phyloP scores from a whole-genome alignment of 768 basidiomycete genomes.

The Terana coerulea region DNA sequence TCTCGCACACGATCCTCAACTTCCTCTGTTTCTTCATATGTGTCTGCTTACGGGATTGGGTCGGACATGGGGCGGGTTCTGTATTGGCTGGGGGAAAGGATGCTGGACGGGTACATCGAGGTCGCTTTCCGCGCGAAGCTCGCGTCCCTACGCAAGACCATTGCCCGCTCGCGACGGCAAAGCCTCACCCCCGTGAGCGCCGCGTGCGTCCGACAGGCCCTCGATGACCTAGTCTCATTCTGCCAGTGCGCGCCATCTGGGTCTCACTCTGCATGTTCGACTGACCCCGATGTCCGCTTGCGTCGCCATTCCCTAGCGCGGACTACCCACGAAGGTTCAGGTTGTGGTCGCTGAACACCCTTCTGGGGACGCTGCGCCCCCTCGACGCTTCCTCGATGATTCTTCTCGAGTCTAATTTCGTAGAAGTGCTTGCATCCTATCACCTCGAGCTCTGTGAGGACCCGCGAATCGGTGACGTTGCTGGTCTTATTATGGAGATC shows the following conservation, averaged over 20 bases:
- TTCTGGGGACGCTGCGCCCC: neutral
- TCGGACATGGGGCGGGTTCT: neutral
- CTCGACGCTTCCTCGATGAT: constrained; percentile 8
- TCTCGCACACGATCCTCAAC: neutral
- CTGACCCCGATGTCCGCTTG: too few relatives aligned
- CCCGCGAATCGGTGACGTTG: neutral
- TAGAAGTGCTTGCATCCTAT: constrained; percentile 6
- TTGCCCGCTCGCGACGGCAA: neutral
- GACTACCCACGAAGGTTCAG: neutral
- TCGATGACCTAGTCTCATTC: constrained; percentile 7
- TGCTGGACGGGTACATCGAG: constrained; percentile 1
- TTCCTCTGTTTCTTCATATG: constrained; percentile 1
- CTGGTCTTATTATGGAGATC: neutral
- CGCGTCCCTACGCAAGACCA: neutral
- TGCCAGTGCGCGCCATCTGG: constrained; percentile 2
- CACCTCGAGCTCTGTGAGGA: constrained; percentile 10
- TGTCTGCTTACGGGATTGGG: neutral
- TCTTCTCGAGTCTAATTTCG: constrained; percentile 13
- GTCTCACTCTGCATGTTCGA: neutral
- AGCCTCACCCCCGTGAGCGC: neutral
- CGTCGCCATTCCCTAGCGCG: neutral
- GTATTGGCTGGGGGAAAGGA: constrained; percentile 10
- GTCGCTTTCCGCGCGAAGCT: neutral
- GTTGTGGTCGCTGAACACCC: neutral
- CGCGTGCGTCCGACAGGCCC: neutral